These are phyloP conservation scores for Lanmaoa rubissima DNA, from an alignment of 768 basidiomycete species.

Conservation along the genomic window DNA sequence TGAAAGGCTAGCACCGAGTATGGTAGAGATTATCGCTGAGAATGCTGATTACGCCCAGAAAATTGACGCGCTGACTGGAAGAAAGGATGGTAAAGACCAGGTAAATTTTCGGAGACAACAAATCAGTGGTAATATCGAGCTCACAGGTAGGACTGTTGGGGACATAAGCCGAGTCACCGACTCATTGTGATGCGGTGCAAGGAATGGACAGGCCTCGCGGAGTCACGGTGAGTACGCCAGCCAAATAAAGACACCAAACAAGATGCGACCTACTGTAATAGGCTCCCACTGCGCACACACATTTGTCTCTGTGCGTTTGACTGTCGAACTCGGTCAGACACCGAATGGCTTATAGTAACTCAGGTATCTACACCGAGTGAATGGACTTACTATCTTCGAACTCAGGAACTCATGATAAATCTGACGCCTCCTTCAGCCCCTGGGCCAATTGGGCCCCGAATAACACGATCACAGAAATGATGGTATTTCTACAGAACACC, in stretches of 20 bases:
- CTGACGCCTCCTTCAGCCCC: neutral
- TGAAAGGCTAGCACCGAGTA: neutral
- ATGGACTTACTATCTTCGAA: neutral
- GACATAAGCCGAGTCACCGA: neutral
- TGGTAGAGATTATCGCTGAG: conserved; percentile 3
- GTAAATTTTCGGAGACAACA: neutral
- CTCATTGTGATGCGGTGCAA: neutral
- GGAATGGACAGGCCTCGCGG: no score
- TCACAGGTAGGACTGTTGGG: neutral
- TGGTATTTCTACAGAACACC: neutral
- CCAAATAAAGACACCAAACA: conserved; percentile 13
- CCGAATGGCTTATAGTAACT: no score
- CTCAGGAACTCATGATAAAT: neutral
- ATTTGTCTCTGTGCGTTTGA: no score
- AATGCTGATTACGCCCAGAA: neutral
- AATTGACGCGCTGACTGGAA: neutral
- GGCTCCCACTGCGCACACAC: no score
- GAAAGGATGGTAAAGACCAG: neutral
- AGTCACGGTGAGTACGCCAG: neutral
- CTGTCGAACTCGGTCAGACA: no score
- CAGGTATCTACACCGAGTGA: no score
- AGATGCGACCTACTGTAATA: neutral
- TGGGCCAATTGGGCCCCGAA: neutral
- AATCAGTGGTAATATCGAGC: neutral
- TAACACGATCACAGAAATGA: neutral